Conservation (phyloP, 305 asterid genomes). For the Fraxinus greggii region DNA sequence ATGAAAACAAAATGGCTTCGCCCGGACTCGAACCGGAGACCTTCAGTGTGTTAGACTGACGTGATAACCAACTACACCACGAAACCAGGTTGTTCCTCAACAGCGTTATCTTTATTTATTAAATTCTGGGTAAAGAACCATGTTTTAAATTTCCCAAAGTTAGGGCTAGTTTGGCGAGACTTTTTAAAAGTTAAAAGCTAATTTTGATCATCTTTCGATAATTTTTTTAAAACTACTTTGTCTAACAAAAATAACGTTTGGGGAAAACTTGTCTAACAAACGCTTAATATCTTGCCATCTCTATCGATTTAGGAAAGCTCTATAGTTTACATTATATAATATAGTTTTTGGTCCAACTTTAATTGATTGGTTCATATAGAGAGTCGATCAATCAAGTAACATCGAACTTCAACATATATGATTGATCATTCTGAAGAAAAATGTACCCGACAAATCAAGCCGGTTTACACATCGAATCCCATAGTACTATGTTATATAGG, state of each 20-base stretch:
- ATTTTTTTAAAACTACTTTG: too few species aligned
- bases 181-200: background rate
- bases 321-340: background rate
- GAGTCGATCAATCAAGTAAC: background rate
- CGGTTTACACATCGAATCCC: background rate
- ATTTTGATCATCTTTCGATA: too few species aligned
- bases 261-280: background rate
- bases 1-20: conserved; percentile 26
- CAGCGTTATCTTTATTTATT: too few species aligned
- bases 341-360: background rate
- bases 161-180: background rate
- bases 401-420: background rate
- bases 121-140: background rate
- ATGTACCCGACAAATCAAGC: background rate
- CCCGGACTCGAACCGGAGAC: conserved; percentile 61
- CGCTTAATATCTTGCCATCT: background rate
- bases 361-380: background rate
- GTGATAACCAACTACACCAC: conserved; percentile 64
- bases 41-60: conserved; percentile 66
- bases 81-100: background rate
- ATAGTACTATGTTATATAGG: too few species aligned
- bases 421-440: background rate
- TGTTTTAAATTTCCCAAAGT: background rate
- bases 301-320: background rate
- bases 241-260: background rate